Conservation (phyloP, 768 basidiomycete genomes). For the Russula brevipes region DNA sequence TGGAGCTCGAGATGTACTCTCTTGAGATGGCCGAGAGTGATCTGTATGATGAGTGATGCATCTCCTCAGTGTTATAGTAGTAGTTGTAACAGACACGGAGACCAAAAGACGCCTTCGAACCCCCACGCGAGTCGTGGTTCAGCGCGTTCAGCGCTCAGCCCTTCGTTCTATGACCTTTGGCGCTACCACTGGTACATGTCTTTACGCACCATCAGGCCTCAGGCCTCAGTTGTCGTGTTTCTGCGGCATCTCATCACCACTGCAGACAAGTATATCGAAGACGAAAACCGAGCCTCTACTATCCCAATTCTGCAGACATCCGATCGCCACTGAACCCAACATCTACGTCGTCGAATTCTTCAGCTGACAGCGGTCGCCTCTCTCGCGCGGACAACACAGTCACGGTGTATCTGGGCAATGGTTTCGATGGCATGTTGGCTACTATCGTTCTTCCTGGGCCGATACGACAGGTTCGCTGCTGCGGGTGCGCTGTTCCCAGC, state of each 20-base stretch:
- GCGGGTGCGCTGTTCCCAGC: conserved; percentile 57
- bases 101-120: too few species aligned
- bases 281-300: neutral
- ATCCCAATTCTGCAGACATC: conserved; percentile 2
- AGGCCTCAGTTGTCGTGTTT: conserved; percentile 9
- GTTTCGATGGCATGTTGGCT: conserved; percentile 55
- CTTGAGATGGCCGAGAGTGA: too few species aligned
- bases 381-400: conserved; percentile 23
- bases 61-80: too few species aligned
- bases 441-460: conserved; percentile 51
- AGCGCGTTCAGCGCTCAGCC: too few species aligned
- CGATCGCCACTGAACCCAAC: conserved; percentile 2
- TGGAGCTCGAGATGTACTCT: too few species aligned
- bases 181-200: neutral
- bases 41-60: too few species aligned
- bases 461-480: conserved; percentile 48
- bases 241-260: neutral
- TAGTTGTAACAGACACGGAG: too few species aligned
- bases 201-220: conserved; percentile 1
- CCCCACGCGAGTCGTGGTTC: neutral
- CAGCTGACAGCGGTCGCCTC: conserved; percentile 20
- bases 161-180: neutral
- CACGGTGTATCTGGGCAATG: conserved; percentile 57
- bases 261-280: neutral
- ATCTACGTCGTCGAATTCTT: conserved; percentile 13